Conservation (phyloP, 106 monocot genomes). For the Acorus gramineus region DNA sequence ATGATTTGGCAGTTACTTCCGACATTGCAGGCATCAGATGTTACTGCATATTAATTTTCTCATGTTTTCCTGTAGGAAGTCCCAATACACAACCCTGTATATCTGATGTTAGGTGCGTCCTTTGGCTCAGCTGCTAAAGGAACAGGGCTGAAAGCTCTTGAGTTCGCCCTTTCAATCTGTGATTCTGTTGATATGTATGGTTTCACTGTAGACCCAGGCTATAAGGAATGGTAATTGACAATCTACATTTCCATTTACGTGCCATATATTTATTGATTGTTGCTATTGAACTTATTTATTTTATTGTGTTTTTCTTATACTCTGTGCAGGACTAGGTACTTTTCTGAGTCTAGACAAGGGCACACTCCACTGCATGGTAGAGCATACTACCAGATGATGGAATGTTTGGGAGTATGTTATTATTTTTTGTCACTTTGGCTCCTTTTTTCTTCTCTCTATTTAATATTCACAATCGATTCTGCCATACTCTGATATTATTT, state of each 20-base stretch:
- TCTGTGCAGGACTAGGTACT: conserved; percentile 87
- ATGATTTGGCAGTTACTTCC: too few species aligned
- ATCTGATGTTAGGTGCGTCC: conserved; percentile 93
- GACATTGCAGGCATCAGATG: too few species aligned
- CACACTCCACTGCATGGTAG: conserved; percentile 94
- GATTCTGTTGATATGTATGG: conserved; percentile 98
- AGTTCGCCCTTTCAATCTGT: conserved; percentile 91
- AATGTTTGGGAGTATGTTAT: conserved; percentile 76
- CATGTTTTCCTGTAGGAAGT: conserved; percentile 55
- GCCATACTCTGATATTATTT: neutral
- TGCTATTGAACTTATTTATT: neutral
- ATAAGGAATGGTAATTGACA: conserved; percentile 85
- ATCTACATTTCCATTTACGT: neutral
- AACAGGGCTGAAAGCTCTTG: conserved; percentile 96
- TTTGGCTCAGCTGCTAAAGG: conserved; percentile 99
- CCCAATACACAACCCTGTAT: conserved; percentile 80
- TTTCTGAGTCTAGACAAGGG: conserved; percentile 91
- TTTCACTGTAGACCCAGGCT: conserved; percentile 97
- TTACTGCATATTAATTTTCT: neutral
- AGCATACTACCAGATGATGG: conserved; percentile 99
- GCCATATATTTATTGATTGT: neutral
- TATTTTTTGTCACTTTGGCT: neutral
- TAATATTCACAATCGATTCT: neutral
- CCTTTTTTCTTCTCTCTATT: neutral
- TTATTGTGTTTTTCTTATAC: neutral